Evolutionary conservation across 2,329 filamentous ascomycete species (phyloP).

Genomic region (Aspergillus flavus): DNA sequence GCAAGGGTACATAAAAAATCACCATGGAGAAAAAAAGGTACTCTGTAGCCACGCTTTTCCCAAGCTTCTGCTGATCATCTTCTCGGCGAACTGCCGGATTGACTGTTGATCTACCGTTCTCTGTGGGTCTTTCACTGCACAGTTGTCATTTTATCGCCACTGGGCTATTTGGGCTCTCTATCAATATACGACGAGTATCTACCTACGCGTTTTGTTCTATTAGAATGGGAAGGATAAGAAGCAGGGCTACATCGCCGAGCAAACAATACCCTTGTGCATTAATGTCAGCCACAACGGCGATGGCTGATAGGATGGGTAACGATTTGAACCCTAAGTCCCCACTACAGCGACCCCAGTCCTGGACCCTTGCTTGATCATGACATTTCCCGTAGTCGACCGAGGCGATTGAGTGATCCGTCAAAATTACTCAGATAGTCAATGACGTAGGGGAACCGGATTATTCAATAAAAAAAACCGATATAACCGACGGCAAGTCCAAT

Average conservation of each 20-base stretch:
- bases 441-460: neutral
- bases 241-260: neutral
- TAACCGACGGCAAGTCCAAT: neutral
- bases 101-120: neutral
- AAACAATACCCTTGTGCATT: neutral
- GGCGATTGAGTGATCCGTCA: neutral
- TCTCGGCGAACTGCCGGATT: constrained; percentile 1
- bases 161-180: neutral
- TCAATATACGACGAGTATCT: neutral
- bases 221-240: neutral
- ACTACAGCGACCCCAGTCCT: neutral
- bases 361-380: neutral
- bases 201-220: neutral
- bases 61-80: neutral
- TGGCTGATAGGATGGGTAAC: neutral
- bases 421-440: neutral
- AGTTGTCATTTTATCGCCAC: neutral
- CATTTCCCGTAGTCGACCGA: neutral
- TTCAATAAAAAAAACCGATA: neutral
- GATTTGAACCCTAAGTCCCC: neutral
- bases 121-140: neutral
- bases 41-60: neutral
- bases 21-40: too few species aligned
- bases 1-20: too few species aligned
- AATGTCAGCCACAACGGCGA: neutral